Percentiles rank a stretch among this genome's conserved stretches.
Conservation (phyloP, 305 asterid genomes). For the Stenogyne calaminthoides region DNA sequence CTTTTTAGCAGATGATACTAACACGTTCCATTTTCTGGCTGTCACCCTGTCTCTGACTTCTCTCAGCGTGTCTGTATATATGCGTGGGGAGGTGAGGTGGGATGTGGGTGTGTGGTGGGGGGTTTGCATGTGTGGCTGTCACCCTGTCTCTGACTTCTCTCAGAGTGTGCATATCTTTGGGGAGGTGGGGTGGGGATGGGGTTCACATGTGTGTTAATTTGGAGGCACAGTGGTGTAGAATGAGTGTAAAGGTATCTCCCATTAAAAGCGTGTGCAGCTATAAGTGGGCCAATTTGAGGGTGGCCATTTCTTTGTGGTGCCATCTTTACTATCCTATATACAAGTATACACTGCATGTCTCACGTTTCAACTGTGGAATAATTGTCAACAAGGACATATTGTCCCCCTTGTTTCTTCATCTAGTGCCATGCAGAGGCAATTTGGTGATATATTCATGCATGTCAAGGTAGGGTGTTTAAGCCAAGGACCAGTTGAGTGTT, state of each 20-base stretch:
- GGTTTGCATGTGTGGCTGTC: background rate
- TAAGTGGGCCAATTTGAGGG: background rate
- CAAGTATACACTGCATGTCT: background rate
- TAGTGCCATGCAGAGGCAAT: conserved; percentile 2
- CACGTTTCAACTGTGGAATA: background rate
- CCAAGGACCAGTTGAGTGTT: background rate
- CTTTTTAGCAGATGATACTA: background rate
- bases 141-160: background rate
- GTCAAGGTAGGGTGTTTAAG: background rate
- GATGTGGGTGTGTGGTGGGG: background rate
- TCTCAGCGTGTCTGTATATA: background rate
- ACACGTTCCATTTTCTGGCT: background rate
- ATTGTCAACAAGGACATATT: background rate
- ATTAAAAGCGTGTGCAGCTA: background rate
- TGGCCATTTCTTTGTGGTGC: background rate
- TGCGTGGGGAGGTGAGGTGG: background rate
- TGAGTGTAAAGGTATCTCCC: background rate
- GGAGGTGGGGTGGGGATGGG: background rate
- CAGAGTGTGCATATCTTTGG: background rate
- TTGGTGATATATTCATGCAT: background rate
- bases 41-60: background rate
- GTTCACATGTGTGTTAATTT: background rate
- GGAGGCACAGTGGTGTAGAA: background rate
- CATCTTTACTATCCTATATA: background rate
- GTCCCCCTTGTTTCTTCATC: background rate